Percentiles rank a stretch among this genome's conserved stretches.
phyloP scores from a whole-genome alignment of 2,329 filamentous ascomycete species.

The Nigrospora sphaerica region DNA sequence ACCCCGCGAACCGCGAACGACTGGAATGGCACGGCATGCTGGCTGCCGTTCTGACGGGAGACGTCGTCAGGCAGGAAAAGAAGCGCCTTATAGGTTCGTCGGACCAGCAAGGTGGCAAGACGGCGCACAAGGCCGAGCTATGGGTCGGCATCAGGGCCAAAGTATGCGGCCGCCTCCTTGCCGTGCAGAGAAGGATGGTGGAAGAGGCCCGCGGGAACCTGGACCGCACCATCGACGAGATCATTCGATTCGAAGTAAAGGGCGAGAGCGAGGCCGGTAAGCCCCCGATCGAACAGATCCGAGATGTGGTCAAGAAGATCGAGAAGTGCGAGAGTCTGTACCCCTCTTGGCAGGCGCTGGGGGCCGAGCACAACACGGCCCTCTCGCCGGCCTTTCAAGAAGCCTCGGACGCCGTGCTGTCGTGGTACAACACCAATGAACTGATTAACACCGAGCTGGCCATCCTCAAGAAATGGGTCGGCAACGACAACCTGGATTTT shows the following conservation, averaged over 20 bases:
- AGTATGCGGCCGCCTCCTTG: slow-evolving; percentile 73
- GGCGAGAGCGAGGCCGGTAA: slow-evolving; percentile 89
- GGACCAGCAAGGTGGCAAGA: slow-evolving; percentile 48
- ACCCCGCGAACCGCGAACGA: slow-evolving; percentile 80
- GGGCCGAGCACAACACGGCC: slow-evolving; percentile 67
- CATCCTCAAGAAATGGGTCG: slow-evolving; percentile 92
- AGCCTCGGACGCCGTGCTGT: slow-evolving; percentile 80
- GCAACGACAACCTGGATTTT: slow-evolving; percentile 92
- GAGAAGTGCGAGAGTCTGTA: slow-evolving; percentile 83
- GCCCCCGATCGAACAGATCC: slow-evolving; percentile 78
- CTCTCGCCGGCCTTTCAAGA: slow-evolving; percentile 71
- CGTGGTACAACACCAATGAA: slow-evolving; percentile 95
- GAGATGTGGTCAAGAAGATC: slow-evolving; percentile 83
- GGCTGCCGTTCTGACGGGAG: slow-evolving; percentile 87
- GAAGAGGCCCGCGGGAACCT: slow-evolving; percentile 74
- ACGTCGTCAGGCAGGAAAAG: slow-evolving; percentile 97
- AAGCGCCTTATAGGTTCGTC: slow-evolving; percentile 80
- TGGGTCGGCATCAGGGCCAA: slow-evolving; percentile 86
- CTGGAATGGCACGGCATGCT: slow-evolving; percentile 99
- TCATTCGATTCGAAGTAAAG: slow-evolving; percentile 90
- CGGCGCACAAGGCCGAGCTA: slow-evolving; percentile 69
- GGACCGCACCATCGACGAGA: slow-evolving; percentile 72
- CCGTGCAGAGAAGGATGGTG: slow-evolving; percentile 79
- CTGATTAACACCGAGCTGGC: slow-evolving; percentile 92
- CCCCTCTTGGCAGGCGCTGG: slow-evolving; percentile 70